A percentile compares a stretch with the other conserved stretches of the same genome.
phyloP scores from a whole-genome alignment of 495 filamentous ascomycete species.

The Aspergillus cristatus region DNA sequence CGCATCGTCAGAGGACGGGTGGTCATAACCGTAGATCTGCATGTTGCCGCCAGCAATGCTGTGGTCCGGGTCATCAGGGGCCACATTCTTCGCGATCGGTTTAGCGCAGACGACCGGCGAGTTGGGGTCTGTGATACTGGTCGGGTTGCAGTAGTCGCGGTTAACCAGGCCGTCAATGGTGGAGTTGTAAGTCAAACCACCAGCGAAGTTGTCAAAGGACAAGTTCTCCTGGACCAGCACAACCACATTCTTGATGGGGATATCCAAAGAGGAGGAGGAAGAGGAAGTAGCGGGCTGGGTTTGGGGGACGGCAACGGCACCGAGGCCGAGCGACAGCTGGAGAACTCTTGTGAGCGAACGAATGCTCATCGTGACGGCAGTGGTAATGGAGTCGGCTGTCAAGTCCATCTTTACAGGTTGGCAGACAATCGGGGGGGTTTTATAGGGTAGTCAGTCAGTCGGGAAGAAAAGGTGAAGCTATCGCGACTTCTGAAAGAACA shows the following conservation, averaged over 20 bases:
- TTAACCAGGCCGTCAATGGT: constrained; percentile 27
- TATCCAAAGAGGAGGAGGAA: not conserved
- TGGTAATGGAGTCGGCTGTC: not conserved
- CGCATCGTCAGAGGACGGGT: constrained; percentile 19
- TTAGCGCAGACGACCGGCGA: constrained; percentile 28
- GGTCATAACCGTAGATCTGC: constrained; percentile 37
- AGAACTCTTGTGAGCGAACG: not conserved
- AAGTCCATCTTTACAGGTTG: no score
- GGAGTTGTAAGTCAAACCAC: constrained; percentile 27
- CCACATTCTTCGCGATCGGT: constrained; percentile 22
- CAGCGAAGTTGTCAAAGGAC: constrained; percentile 35
- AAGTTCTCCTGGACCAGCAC: constrained; percentile 37
- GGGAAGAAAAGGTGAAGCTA: no score
- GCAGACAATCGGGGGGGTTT: no score
- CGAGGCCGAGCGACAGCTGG: not conserved
- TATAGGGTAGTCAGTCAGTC: no score
- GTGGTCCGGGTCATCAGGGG: constrained; percentile 40
- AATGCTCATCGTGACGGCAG: not conserved
- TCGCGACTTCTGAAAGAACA: no score
- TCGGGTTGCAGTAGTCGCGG: constrained; percentile 31
- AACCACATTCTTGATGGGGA: constrained; percentile 37
- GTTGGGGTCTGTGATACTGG: constrained; percentile 24
- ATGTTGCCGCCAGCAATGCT: constrained; percentile 40
- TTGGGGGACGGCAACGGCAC: not conserved
- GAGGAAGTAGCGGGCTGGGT: constrained; percentile 2